phyloP scores from a whole-genome alignment of 2,329 filamentous ascomycete genomes.

The Corinectria fuckeliana region DNA sequence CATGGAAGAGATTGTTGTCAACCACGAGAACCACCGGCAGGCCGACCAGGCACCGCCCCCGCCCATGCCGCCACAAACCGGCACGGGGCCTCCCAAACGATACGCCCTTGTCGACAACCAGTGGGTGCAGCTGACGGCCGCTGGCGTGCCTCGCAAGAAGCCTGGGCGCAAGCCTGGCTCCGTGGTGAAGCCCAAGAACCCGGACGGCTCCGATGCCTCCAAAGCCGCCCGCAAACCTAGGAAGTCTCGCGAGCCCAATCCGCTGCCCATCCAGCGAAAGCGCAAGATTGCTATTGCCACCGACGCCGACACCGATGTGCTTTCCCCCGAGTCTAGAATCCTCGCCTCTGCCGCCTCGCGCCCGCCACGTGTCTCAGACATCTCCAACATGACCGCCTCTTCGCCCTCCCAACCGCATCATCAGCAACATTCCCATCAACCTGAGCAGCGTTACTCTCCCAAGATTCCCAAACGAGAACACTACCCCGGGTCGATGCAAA shows the following conservation, averaged over 20 bases:
- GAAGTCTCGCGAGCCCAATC: conserved; percentile 66
- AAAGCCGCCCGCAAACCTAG: conserved; percentile 58
- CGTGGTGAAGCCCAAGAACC: conserved; percentile 53
- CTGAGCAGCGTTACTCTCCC: conserved; percentile 48
- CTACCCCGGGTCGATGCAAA: conserved; percentile 60
- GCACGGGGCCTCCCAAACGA: conserved; percentile 38
- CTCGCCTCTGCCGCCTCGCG: conserved; percentile 40
- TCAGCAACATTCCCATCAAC: conserved; percentile 33
- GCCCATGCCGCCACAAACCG: conserved; percentile 31
- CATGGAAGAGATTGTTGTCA: conserved; percentile 59
- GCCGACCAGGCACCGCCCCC: conserved; percentile 32
- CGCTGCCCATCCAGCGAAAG: conserved; percentile 60
- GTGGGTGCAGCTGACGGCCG: conserved; percentile 60
- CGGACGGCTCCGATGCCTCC: conserved; percentile 46
- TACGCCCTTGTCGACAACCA: conserved; percentile 48
- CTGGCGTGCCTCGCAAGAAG: conserved; percentile 67
- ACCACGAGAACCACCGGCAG: conserved; percentile 34
- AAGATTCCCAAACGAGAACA: conserved; percentile 60
- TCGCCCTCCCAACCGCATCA: conserved; percentile 41
- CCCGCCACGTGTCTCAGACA: conserved; percentile 34
- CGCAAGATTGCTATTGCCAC: conserved; percentile 55
- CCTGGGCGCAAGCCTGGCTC: conserved; percentile 70
- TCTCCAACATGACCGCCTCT: conserved; percentile 33
- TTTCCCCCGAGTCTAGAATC: conserved; percentile 45
- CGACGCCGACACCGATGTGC: conserved; percentile 47